Percentiles rank a stretch among this genome's conserved stretches.
phyloP scores from a whole-genome alignment of 495 filamentous ascomycete genomes.

The Penicillium desertorum region DNA sequence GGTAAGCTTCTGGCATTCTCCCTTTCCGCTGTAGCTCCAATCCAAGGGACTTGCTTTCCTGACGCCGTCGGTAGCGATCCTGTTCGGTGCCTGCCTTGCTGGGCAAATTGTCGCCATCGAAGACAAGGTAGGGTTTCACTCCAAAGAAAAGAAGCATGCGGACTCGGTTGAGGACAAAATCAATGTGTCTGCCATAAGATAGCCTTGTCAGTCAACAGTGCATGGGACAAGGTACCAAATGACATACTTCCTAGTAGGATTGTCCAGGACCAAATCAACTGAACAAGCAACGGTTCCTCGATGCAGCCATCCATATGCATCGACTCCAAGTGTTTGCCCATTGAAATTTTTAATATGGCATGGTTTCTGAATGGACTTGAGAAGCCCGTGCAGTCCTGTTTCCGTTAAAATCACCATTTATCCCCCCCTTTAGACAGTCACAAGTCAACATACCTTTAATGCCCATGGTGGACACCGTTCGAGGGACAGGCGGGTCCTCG shows the following conservation, averaged over 20 bases:
- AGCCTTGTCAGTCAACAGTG: conserved; percentile 2
- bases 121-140: conserved; percentile 87
- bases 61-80: conserved; percentile 64
- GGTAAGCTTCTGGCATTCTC: conserved; percentile 73
- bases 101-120: conserved; percentile 93
- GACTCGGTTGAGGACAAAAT: conserved; percentile 87
- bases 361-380: conserved; percentile 94
- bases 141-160: conserved; percentile 92
- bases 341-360: conserved; percentile 82
- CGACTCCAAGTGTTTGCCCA: conserved; percentile 86
- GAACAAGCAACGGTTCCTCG: conserved; percentile 89
- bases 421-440: conserved; percentile 6
- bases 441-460: conserved; percentile 58
- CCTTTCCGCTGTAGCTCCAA: conserved; percentile 78
- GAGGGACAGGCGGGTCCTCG: conserved; percentile 36
- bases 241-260: conserved; percentile 79
- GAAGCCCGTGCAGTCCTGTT: conserved; percentile 79
- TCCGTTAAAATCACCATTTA: neutral
- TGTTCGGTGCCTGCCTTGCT: conserved; percentile 92
- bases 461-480: conserved; percentile 57
- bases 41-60: conserved; percentile 70
- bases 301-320: conserved; percentile 98
- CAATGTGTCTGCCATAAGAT: conserved; percentile 66
- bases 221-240: neutral
- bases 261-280: conserved; percentile 83